phyloP scores from a whole-genome alignment of 225 moss, liverwort and hornwort species.

The Rhytidiadelphus loreus region DNA sequence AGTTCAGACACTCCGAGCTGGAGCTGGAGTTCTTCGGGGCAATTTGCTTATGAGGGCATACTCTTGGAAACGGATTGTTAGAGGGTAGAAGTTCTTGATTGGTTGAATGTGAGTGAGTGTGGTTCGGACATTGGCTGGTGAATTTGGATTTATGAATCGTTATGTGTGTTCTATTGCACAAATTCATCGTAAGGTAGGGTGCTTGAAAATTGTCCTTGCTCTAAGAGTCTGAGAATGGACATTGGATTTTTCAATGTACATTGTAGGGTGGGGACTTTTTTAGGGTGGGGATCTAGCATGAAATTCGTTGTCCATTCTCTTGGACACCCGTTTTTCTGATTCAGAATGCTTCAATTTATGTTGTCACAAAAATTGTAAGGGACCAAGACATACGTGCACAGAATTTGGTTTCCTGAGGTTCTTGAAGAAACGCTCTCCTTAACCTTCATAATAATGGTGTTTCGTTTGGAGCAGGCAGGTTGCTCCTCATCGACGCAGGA shows the following conservation, averaged over 20 bases:
- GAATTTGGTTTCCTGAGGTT: neutral
- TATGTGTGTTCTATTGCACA: neutral
- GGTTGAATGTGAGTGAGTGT: neutral
- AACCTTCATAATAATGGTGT: neutral
- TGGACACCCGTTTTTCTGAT: neutral
- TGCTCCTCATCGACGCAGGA: constrained; percentile 19
- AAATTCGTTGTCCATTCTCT: neutral
- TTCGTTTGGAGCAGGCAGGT: constrained; percentile 15
- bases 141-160: neutral
- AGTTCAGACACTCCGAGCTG: neutral
- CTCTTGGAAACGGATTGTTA: neutral
- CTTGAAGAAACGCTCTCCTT: neutral
- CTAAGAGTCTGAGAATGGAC: neutral
- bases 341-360: neutral
- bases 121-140: neutral
- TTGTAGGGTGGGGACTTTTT: neutral
- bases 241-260: neutral
- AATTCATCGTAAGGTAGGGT: neutral
- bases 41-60: neutral
- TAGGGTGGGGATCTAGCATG: neutral
- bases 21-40: neutral
- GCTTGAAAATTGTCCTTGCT: neutral
- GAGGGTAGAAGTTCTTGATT: neutral
- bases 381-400: neutral
- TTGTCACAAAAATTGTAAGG: neutral